These are phyloP conservation scores for Alternaria brassicae DNA, from an alignment of 2,329 filamentous ascomycete genomes.

Conservation along the genomic window DNA sequence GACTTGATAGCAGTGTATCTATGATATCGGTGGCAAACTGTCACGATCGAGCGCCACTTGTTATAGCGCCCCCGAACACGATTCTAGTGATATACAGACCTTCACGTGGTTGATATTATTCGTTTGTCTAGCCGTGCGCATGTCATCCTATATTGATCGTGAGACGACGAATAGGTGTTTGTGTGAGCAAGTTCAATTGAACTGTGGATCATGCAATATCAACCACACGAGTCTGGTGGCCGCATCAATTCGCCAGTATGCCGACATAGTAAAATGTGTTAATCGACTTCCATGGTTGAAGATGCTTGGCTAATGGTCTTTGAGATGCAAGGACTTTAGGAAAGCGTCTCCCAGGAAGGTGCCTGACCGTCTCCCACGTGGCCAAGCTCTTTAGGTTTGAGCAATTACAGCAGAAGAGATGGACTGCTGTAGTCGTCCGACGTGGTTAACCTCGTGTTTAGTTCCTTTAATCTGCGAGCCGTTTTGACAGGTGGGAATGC, in stretches of 20 bases:
- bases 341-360: not conserved
- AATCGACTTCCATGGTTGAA: not conserved
- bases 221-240: not conserved
- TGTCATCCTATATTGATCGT: not conserved
- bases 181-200: not conserved
- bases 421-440: slow-evolving; percentile 8
- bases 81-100: not conserved
- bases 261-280: not conserved
- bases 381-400: slow-evolving; percentile 13
- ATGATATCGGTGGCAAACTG: not conserved
- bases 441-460: slow-evolving; percentile 11
- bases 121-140: not conserved
- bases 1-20: not conserved
- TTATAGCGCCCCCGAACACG: not conserved
- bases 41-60: not conserved
- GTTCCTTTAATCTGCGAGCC: slow-evolving; percentile 22
- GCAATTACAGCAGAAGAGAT: not conserved
- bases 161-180: not conserved
- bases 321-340: not conserved
- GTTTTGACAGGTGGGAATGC: slow-evolving; percentile 11
- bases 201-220: not conserved
- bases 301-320: not conserved
- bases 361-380: not conserved
- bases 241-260: not conserved
- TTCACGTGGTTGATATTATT: not conserved